A percentile compares a stretch with the other conserved stretches of the same genome.
phyloP scores from a whole-genome alignment of 192 early-diverging fungal species.

The Coemansia sp. region DNA sequence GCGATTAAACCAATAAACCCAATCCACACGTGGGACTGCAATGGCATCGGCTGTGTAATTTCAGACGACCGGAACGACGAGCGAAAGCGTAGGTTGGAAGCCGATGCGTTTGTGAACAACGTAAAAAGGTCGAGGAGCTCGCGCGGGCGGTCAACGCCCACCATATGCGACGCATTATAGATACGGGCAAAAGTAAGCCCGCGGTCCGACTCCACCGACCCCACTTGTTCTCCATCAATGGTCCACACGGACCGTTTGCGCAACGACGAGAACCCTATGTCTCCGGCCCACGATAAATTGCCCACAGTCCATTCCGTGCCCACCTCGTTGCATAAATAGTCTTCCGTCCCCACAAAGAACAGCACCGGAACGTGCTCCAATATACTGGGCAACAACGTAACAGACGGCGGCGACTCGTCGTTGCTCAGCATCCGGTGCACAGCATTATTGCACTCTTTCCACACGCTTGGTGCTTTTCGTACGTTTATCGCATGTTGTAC shows the following conservation, averaged over 20 bases:
- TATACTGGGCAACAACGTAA: constrained; percentile 52
- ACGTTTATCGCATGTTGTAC: constrained; percentile 59
- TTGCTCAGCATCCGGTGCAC: constrained; percentile 34
- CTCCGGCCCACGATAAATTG: constrained; percentile 62
- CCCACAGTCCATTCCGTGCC: constrained; percentile 64
- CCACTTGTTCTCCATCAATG: constrained; percentile 47
- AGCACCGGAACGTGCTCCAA: constrained; percentile 55
- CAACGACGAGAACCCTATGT: constrained; percentile 46
- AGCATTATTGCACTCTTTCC: constrained; percentile 62
- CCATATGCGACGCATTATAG: constrained; percentile 70
- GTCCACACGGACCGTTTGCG: constrained; percentile 48
- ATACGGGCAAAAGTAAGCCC: constrained; percentile 65
- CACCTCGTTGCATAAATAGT: constrained; percentile 72
- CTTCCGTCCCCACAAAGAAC: constrained; percentile 66
- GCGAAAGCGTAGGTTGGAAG: constrained; percentile 33
- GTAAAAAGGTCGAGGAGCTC: constrained; percentile 65
- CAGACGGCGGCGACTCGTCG: constrained; percentile 50
- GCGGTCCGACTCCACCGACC: constrained; percentile 53
- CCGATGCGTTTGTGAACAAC: constrained; percentile 49
- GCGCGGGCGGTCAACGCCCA: constrained; percentile 62
- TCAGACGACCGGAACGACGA: constrained; percentile 31
- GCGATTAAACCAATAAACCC: background rate
- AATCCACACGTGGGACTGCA: constrained; percentile 18
- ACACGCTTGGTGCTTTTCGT: constrained; percentile 20
- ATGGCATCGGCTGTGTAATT: background rate